Base-by-base conservation (phyloP, 495 filamentous ascomycete species). In the Endocarpon pusillum region DNA sequence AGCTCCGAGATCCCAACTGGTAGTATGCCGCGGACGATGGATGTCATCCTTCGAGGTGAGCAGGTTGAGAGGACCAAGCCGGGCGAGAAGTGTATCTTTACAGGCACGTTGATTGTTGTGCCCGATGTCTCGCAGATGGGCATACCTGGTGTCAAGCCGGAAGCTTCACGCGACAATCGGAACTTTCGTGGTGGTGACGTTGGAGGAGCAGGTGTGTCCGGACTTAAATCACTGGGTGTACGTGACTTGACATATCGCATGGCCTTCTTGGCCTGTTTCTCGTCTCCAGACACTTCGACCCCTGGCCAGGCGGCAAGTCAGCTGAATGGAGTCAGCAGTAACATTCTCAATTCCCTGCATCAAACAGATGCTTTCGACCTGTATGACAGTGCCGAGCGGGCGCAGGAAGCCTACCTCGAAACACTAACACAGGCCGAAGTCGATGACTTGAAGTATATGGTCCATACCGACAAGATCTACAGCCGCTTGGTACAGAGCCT, bases 11-110 rank as follows among this genome's bases (percentile, higher is more conserved):
- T 99, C 31, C 89, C 89, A 0, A 99, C 89, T 1, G 89, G 89
- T 25, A 94, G 84, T 55, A 99, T 99, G 89, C 89, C 89, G 3
- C 72, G 89, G 26, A 99, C 89, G 3, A 84, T 99, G 73, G 89
- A 99, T 45, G 74, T 99, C 16, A 94, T 99, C 43, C 59, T 99
- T n/a, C 73, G 91, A 39, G 91, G 91, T 38, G 89, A 99, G 56
- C 92, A 96, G 59, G 89, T 99, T 2, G 89, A 97, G 45, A 74
- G 89, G 21, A 82, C 85, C 15, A 96, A 94, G 57, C 91, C 89
- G 18, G 89, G 89, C 39, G 91, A 99, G 57, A 93, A 91, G 46
- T 96, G 86, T 44, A 80, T 96, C 42, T 99, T 99, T 50, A 96
- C 89, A 0, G 89, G 89, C 29, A 83, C 87, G 1, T 55, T 96